These are phyloP conservation scores for Chaetomium strumarium DNA, from an alignment of 2,329 filamentous ascomycete genomes.

Conservation along the genomic window DNA sequence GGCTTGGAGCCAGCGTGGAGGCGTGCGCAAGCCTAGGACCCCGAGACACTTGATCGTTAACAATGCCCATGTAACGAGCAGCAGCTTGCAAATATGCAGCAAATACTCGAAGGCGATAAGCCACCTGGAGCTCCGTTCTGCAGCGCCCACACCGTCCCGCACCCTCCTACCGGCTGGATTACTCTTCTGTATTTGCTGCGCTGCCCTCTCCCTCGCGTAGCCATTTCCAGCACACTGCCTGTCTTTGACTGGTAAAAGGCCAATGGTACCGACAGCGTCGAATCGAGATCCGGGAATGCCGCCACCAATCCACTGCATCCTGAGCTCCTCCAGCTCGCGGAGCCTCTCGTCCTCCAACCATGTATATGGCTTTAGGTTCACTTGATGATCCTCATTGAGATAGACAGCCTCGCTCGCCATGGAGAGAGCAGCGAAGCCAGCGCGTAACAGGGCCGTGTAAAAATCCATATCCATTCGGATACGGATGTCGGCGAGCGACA, in stretches of 20 bases:
- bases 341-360: constrained; percentile 90
- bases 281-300: constrained; percentile 43
- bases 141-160: constrained; percentile 67
- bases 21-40: constrained; percentile 53
- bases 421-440: constrained; percentile 82
- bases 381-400: constrained; percentile 76
- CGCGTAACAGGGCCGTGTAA: constrained; percentile 80
- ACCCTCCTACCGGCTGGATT: constrained; percentile 37
- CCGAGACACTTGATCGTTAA: constrained; percentile 49
- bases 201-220: constrained; percentile 65
- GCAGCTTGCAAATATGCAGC: constrained; percentile 63
- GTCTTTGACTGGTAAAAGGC: constrained; percentile 49
- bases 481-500: constrained; percentile 73
- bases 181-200: constrained; percentile 48
- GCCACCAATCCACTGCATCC: constrained; percentile 45
- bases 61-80: constrained; percentile 53
- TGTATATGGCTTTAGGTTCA: constrained; percentile 69
- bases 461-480: constrained; percentile 90
- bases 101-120: constrained; percentile 70
- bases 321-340: constrained; percentile 63
- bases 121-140: constrained; percentile 74
- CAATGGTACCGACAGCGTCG: constrained; percentile 49
- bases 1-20: constrained; percentile 59
- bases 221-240: constrained; percentile 46
- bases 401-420: constrained; percentile 96